These are phyloP conservation scores for Colletotrichum shisoi DNA, from an alignment of 2,329 filamentous ascomycete species.

Conservation along the genomic window DNA sequence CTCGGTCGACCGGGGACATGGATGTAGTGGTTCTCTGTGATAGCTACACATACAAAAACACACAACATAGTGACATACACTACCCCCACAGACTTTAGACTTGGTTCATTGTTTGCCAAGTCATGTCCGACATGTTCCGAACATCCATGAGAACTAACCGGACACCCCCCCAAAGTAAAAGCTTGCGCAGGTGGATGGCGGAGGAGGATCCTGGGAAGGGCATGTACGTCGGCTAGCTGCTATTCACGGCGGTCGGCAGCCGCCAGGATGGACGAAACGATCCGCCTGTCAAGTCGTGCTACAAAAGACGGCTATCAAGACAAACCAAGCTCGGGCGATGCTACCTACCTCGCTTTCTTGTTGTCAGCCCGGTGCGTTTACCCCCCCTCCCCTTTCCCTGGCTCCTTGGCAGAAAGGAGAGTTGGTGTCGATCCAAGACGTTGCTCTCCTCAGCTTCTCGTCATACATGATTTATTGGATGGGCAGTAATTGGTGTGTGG, in stretches of 20 bases:
- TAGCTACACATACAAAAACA: neutral
- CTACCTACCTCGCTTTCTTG: constrained; percentile 11
- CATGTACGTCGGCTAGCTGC: constrained; percentile 14
- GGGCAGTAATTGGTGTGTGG: neutral
- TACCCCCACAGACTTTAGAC: neutral
- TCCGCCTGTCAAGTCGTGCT: neutral
- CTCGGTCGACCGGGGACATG: constrained; percentile 11
- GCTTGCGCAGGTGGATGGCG: constrained; percentile 10
- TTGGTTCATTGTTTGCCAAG: constrained; percentile 22
- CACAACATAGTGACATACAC: neutral
- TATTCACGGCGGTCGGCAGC: constrained; percentile 21
- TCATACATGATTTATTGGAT: neutral
- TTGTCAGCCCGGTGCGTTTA: neutral
- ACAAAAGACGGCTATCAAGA: constrained; percentile 23
- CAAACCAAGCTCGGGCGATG: constrained; percentile 18
- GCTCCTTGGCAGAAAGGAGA: constrained; percentile 23
- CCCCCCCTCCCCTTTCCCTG: neutral
- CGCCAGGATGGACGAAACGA: neutral
- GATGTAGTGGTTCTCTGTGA: constrained; percentile 1
- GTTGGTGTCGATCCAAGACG: constrained; percentile 12
- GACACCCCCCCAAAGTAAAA: neutral
- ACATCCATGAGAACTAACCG: constrained; percentile 20
- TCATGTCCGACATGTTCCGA: constrained; percentile 34
- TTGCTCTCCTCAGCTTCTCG: neutral
- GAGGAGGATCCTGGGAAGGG: constrained; percentile 9